A percentile compares a stretch with the other conserved stretches of the same genome.
Evolutionary conservation across 2,329 filamentous ascomycete species (phyloP).

Genomic region (Ascochyta rabiei): DNA sequence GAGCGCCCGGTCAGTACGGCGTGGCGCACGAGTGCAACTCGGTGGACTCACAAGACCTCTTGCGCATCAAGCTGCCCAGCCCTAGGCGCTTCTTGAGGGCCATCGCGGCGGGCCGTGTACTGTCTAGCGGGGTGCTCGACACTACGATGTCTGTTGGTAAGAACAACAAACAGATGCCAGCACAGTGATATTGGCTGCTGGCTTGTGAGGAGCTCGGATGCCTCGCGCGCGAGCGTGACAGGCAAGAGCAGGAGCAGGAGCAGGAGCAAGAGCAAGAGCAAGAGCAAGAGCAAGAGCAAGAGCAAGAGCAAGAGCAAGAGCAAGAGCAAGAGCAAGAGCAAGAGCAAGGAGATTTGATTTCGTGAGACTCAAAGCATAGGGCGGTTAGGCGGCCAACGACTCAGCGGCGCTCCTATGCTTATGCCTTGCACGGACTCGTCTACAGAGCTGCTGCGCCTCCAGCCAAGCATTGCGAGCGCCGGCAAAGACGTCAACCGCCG

Average conservation of each 20-base stretch:
- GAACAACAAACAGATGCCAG: conserved; percentile 2
- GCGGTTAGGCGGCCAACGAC: conserved; percentile 17
- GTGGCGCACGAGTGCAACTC: neutral
- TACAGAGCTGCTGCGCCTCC: conserved; percentile 25
- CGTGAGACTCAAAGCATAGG: conserved; percentile 6
- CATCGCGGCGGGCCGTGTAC: conserved; percentile 31
- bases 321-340: too few relatives aligned
- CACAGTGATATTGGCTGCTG: neutral
- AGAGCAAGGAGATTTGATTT: conserved; percentile 11
- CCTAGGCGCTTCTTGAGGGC: conserved; percentile 49
- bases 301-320: too few relatives aligned
- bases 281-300: too few relatives aligned
- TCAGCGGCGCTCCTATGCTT: conserved; percentile 12
- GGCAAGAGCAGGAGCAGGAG: conserved; percentile 4
- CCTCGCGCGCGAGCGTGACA: conserved; percentile 4
- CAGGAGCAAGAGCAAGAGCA: too few relatives aligned
- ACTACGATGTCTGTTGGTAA: neutral
- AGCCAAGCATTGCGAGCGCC: conserved; percentile 26
- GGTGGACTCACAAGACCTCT: conserved; percentile 32
- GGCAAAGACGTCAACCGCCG: conserved; percentile 32
- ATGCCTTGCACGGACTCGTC: conserved; percentile 11
- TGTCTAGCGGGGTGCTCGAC: neutral
- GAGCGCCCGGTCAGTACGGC: conserved; percentile 20
- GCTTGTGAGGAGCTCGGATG: neutral
- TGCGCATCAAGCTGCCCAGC: conserved; percentile 45